Base-by-base conservation (phyloP, 208 protist species). In the Polymyxa betae region DNA sequence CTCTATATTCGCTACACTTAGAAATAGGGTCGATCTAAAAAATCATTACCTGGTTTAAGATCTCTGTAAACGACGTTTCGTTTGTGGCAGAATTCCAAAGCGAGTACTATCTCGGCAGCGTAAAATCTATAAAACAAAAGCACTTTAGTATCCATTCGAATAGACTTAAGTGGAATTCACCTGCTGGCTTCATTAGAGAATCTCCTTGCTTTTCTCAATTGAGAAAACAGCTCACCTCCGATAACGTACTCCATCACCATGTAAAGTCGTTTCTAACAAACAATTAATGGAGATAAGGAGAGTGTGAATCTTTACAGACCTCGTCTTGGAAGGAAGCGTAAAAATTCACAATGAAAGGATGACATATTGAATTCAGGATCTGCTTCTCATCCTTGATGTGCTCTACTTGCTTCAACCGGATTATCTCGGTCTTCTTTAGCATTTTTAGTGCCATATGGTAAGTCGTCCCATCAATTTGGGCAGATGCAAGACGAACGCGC, bases 51-150 rank as follows among this genome's bases (percentile, higher is more conserved):
- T 41, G 95, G 94, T 90, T 96, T 96, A 35, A 96, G 68, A 77
- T 94, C 93, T 20, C 94, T 60, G 91, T 95, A 95, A 60, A 96
- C 91, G 68, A 96, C 93, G 44, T 92, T 94, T n/a, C 91, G 77
- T 20, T 54, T 43, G 89, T 96, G 95, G 16, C 95, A 90, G 72
- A 94, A 88, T 88, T 92, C 72, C 35, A 82, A 82, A 45, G 72
- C 72, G 16, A 82, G n/a, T 24, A 82, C 43, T 35, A 92, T 88
- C 45, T 92, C 89, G 0, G 78, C 91, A 0, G 52, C 52, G 45
- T 92, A 92, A 49, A 90, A 92, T 12, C 78, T 0, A 5, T 40
- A 82, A 45, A 24, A 5, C 49, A n/a, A n/a, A 5, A 60, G 49
- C 49, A 5, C 5, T 29, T 60, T 5, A 60, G 24, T 60, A 60